phyloP scores from a whole-genome alignment of 768 basidiomycete species.

The Kwoniella sp. region DNA sequence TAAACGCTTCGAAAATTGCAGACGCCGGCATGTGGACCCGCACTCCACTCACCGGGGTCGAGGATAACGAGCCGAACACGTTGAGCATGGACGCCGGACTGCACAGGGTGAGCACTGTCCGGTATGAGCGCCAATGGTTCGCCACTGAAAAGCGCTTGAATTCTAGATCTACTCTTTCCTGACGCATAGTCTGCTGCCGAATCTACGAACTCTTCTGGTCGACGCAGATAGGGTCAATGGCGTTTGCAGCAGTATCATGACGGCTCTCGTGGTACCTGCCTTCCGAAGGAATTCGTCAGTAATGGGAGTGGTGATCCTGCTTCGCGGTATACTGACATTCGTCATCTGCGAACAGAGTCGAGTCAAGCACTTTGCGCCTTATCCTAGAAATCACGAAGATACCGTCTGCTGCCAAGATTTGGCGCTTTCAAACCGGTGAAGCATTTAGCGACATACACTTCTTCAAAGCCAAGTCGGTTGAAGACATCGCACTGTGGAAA shows the following conservation, averaged over 20 bases:
- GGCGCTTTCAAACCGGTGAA: slow-evolving; percentile 75
- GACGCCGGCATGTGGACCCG: slow-evolving; percentile 24
- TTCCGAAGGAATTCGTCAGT: no score
- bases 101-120: slow-evolving; percentile 3
- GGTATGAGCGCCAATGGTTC: not conserved
- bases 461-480: slow-evolving; percentile 57
- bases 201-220: slow-evolving; percentile 69
- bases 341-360: slow-evolving; percentile 51
- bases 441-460: slow-evolving; percentile 78
- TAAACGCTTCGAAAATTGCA: slow-evolving; percentile 54
- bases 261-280: slow-evolving; percentile 75
- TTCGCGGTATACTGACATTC: not conserved
- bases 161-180: slow-evolving; percentile 69
- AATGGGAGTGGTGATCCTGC: no score
- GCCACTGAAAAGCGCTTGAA: not conserved
- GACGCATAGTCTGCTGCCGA: slow-evolving; percentile 65
- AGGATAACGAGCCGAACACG: slow-evolving; percentile 8
- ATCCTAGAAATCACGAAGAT: slow-evolving; percentile 74
- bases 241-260: slow-evolving; percentile 76
- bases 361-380: slow-evolving; percentile 62
- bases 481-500: slow-evolving; percentile 58
- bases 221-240: slow-evolving; percentile 77
- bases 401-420: slow-evolving; percentile 72
- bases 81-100: not conserved
- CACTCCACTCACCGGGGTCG: not conserved